phyloP scores from a whole-genome alignment of 2,329 filamentous ascomycete genomes.

The Fusarium ramigenum region DNA sequence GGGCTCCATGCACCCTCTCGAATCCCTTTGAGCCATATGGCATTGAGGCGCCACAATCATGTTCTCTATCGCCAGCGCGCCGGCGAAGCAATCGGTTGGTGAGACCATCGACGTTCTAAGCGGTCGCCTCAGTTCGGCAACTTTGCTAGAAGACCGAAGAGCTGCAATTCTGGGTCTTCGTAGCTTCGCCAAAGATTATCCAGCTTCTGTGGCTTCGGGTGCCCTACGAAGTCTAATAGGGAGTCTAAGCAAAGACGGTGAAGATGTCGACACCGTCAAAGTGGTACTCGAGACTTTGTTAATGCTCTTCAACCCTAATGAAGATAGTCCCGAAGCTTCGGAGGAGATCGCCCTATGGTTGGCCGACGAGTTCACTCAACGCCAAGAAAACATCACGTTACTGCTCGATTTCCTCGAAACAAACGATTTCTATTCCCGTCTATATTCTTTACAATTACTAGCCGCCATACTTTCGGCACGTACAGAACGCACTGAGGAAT shows the following conservation, averaged over 20 bases:
- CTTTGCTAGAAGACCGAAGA: constrained; percentile 91
- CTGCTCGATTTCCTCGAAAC: constrained; percentile 90
- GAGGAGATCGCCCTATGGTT: constrained; percentile 97
- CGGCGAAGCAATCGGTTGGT: constrained; percentile 93
- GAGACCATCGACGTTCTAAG: constrained; percentile 94
- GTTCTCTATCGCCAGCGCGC: constrained; percentile 76
- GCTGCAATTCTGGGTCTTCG: constrained; percentile 91
- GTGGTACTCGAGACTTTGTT: constrained; percentile 93
- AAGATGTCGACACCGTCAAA: constrained; percentile 97
- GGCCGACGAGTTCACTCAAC: constrained; percentile 96
- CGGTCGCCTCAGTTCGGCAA: constrained; percentile 86
- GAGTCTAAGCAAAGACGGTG: constrained; percentile 84
- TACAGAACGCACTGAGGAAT: constrained; percentile 93
- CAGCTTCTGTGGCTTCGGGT: constrained; percentile 93
- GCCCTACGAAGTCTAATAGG: constrained; percentile 89
- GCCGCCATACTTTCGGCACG: constrained; percentile 85
- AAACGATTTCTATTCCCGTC: constrained; percentile 86
- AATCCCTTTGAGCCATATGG: constrained; percentile 43
- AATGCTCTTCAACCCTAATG: constrained; percentile 83
- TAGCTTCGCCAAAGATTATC: constrained; percentile 96
- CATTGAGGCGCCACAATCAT: constrained; percentile 51
- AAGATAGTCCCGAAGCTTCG: constrained; percentile 85
- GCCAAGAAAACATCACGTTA: constrained; percentile 94
- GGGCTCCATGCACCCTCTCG: constrained; percentile 23
- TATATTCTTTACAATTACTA: constrained; percentile 91